Percentiles rank a stretch among this genome's conserved stretches.
Conservation (phyloP, 805 yeast genomes). For the Myxozyma vanderwaltii region DNA sequence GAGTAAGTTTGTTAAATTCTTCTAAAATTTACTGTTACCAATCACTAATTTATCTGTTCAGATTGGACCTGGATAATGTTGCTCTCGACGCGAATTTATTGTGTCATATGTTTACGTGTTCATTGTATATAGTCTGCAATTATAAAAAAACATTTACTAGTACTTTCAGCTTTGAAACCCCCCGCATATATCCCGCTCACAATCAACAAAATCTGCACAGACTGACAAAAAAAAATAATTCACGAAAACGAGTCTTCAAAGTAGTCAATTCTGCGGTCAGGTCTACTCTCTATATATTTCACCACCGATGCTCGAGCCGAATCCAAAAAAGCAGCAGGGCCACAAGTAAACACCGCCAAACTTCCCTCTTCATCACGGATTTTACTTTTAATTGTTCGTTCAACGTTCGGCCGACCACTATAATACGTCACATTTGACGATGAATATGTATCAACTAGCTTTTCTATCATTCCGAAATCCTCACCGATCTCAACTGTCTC, state of each 20-base stretch:
- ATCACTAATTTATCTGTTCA: not conserved
- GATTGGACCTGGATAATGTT: constrained; percentile 28
- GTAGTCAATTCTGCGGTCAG: constrained; percentile 60
- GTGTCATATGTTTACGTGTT: not conserved
- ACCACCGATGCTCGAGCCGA: constrained; percentile 54
- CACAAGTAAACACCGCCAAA: constrained; percentile 60
- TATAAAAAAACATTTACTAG: no score
- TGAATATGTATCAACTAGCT: not conserved
- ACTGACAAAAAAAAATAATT: not conserved
- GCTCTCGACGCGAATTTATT: not conserved
- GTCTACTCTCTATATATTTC: constrained; percentile 45
- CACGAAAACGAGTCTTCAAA: constrained; percentile 79
- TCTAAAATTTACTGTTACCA: not conserved
- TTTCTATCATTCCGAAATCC: not conserved
- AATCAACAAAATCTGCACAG: not conserved
- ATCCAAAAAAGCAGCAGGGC: constrained; percentile 64
- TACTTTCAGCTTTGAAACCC: not conserved
- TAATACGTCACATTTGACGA: constrained; percentile 15
- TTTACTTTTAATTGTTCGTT: constrained; percentile 41
- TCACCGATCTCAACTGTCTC: constrained; percentile 10
- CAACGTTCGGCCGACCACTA: constrained; percentile 51
- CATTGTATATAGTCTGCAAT: not conserved
- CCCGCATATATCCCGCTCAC: not conserved
- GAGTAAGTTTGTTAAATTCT: constrained; percentile 16
- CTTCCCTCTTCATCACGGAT: constrained; percentile 46